These are phyloP conservation scores for Licmophora abbreviata DNA, from an alignment of 108 stramenopile genomes.

Conservation along the genomic window DNA sequence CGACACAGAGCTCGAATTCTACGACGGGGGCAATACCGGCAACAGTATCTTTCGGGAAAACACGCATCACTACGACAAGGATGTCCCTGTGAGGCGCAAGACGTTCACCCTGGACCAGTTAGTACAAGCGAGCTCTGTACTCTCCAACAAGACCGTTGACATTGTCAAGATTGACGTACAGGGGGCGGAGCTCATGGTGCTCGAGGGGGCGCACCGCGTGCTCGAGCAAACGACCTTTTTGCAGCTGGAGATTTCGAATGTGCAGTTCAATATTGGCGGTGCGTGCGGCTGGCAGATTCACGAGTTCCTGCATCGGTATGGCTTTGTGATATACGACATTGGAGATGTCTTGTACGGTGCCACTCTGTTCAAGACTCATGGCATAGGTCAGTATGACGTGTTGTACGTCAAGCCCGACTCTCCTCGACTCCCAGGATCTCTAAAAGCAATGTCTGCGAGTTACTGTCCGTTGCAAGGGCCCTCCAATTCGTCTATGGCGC, in stretches of 20 bases:
- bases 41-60: constrained; percentile 24
- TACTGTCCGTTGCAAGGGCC: no score
- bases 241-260: constrained; percentile 21
- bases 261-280: constrained; percentile 26
- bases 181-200: constrained; percentile 19
- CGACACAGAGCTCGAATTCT: constrained; percentile 11
- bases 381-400: constrained; percentile 17
- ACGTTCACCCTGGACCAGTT: constrained; percentile 19
- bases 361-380: constrained; percentile 13
- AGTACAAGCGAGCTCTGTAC: background rate
- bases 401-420: constrained; percentile 16
- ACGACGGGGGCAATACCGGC: constrained; percentile 10
- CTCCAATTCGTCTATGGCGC: no score
- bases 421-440: background rate
- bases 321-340: constrained; percentile 20
- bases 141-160: constrained; percentile 12
- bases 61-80: constrained; percentile 7
- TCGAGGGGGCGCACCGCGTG: constrained; percentile 14
- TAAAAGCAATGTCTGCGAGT: no score
- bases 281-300: constrained; percentile 22
- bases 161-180: constrained; percentile 26
- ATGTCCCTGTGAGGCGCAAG: constrained; percentile 7
- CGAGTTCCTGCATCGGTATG: constrained; percentile 18
- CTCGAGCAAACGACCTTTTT: constrained; percentile 23
- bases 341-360: constrained; percentile 4